Conservation (phyloP, 371 early-diverging fungal species). For the Rhizopus delemar region DNA sequence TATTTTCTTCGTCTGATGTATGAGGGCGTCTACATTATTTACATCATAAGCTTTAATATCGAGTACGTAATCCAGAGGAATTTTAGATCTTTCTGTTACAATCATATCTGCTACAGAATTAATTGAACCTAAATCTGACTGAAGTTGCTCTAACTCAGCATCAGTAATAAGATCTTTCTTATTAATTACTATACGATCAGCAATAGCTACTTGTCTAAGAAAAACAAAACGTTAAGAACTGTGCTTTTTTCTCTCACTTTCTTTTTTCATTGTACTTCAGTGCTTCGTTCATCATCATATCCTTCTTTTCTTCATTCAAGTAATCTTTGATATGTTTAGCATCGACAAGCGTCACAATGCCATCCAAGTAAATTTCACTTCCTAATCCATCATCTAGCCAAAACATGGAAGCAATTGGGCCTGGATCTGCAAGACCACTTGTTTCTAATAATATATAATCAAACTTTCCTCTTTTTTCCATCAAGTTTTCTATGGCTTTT, state of each 20-base stretch:
- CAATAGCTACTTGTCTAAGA: constrained; percentile 90
- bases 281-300: constrained; percentile 70
- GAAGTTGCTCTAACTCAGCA: constrained; percentile 49
- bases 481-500: constrained; percentile 90
- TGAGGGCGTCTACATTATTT: constrained; percentile 34
- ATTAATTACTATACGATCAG: constrained; percentile 93
- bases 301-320: constrained; percentile 52
- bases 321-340: constrained; percentile 75
- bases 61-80: constrained; percentile 75
- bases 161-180: constrained; percentile 83
- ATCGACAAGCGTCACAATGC: constrained; percentile 92
- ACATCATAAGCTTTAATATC: constrained; percentile 77
- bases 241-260: not conserved
- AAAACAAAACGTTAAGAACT: not conserved
- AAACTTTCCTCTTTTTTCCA: constrained; percentile 86
- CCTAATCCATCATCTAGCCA: constrained; percentile 96
- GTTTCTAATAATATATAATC: constrained; percentile 96
- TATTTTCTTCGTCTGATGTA: constrained; percentile 36
- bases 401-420: constrained; percentile 93
- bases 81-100: constrained; percentile 60
- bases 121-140: constrained; percentile 52
- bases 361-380: constrained; percentile 88
- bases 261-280: constrained; percentile 48
- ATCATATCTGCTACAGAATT: constrained; percentile 67
- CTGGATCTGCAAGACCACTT: constrained; percentile 80